These are phyloP conservation scores for Euphorbia schlechtendalii DNA, from an alignment of 441 rosid species.

Conservation along the genomic window DNA sequence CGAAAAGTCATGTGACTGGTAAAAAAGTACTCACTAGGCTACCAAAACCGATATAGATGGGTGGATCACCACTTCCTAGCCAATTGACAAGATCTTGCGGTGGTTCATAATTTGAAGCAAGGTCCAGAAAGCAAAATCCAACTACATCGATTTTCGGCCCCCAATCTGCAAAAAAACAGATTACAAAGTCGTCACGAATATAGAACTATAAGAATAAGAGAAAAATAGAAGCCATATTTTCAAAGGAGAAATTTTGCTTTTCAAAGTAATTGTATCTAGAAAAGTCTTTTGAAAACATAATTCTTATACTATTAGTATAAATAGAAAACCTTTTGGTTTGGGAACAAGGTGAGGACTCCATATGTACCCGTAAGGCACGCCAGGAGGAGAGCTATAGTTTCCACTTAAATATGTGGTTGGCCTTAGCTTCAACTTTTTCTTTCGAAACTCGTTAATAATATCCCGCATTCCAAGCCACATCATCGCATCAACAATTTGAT, in stretches of 20 bases:
- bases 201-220: neutral
- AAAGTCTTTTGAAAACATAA: neutral
- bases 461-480: slow-evolving; percentile 99
- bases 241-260: neutral
- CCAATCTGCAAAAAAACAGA: slow-evolving; percentile 57
- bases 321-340: slow-evolving; percentile 81
- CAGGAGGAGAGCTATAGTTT: slow-evolving; percentile 73
- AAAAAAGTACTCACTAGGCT: slow-evolving; percentile 81
- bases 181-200: slow-evolving; percentile 8
- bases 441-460: slow-evolving; percentile 90
- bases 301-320: slow-evolving; percentile 4
- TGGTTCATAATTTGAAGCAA: slow-evolving; percentile 93
- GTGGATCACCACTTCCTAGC: slow-evolving; percentile 76
- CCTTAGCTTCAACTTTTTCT: slow-evolving; percentile 79
- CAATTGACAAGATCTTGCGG: slow-evolving; percentile 74
- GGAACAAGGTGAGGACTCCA: slow-evolving; percentile 99
- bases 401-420: slow-evolving; percentile 98
- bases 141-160: slow-evolving; percentile 94
- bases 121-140: slow-evolving; percentile 98
- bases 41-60: slow-evolving; percentile 95
- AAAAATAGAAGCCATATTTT: neutral
- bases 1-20: neutral
- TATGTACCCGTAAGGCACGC: slow-evolving; percentile 85
- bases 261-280: neutral
- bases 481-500: slow-evolving; percentile 92